Evolutionary conservation across 306 rosid genomes (phyloP).

Genomic region (Leucaena leucocephala): DNA sequence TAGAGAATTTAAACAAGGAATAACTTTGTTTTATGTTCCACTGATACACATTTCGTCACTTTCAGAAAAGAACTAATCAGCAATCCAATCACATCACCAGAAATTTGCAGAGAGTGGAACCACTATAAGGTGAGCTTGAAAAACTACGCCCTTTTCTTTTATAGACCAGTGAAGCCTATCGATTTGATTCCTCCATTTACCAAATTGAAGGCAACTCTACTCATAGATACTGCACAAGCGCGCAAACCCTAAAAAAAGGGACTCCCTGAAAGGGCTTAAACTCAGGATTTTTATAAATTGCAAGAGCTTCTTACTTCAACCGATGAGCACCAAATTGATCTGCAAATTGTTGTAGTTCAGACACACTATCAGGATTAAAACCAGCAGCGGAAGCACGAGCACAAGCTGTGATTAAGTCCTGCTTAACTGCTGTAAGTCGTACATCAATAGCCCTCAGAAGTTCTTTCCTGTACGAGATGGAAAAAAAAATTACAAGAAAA

Average conservation of each 20-base stretch:
- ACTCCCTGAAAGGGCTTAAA: neutral
- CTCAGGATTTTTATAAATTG: neutral
- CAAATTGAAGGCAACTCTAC: neutral
- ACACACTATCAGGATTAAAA: slow-evolving; percentile 65
- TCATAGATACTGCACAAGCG: neutral
- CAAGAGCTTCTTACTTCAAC: slow-evolving; percentile 62
- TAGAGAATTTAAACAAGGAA: neutral
- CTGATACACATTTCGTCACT: neutral
- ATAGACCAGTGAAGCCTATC: neutral
- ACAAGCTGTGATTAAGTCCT: slow-evolving; percentile 78
- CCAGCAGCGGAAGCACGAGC: slow-evolving; percentile 88
- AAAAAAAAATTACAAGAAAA: neutral
- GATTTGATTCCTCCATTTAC: neutral
- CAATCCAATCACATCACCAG: neutral
- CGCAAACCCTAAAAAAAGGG: neutral
- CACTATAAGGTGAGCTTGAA: neutral
- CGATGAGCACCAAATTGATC: slow-evolving; percentile 73
- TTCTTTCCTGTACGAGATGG: slow-evolving; percentile 70
- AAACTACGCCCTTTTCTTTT: neutral
- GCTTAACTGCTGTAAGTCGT: slow-evolving; percentile 76
- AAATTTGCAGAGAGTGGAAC: neutral
- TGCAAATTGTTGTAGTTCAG: slow-evolving; percentile 81
- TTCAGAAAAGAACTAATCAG: neutral
- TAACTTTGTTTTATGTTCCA: neutral
- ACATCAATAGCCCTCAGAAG: slow-evolving; percentile 94